Percentiles rank a stretch among this genome's conserved stretches.
Conservation (phyloP, 208 protist species). For the Leishmania mexicana region DNA sequence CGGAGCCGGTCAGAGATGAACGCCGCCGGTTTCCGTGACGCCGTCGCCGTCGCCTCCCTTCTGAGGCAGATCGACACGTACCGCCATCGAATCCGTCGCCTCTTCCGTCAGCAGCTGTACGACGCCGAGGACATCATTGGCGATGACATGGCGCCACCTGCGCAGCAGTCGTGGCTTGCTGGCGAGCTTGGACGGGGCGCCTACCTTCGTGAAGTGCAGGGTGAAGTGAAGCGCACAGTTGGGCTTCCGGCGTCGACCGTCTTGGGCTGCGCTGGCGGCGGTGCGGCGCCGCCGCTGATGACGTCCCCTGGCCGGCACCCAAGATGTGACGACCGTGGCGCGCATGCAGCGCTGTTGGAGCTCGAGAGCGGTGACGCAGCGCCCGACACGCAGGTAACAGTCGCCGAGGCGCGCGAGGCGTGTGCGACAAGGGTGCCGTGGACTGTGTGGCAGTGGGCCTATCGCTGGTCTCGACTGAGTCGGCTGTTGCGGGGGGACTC, state of each 20-base stretch:
- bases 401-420: conserved; percentile 53
- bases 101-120: conserved; percentile 85
- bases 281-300: conserved; percentile 9
- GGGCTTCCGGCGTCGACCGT: conserved; percentile 41
- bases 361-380: conserved; percentile 12
- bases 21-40: conserved; percentile 14
- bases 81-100: conserved; percentile 50
- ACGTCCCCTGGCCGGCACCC: background rate
- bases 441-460: conserved; percentile 90
- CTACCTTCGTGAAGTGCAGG: conserved; percentile 50
- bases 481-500: conserved; percentile 10
- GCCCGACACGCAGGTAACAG: conserved; percentile 38
- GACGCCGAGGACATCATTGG: conserved; percentile 85
- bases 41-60: conserved; percentile 33
- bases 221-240: conserved; percentile 51
- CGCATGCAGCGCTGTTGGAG: conserved; percentile 10
- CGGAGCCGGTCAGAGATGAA: background rate
- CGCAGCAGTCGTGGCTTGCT: conserved; percentile 15
- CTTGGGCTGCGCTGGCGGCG: background rate
- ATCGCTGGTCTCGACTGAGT: conserved; percentile 59
- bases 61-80: conserved; percentile 71
- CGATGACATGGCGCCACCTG: conserved; percentile 28
- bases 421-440: conserved; percentile 62
- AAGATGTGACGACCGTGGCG: background rate
- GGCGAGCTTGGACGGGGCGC: conserved; percentile 29